These are phyloP conservation scores for Neodidymelliopsis sp. DNA, from an alignment of 2,329 filamentous ascomycete genomes.

Conservation along the genomic window DNA sequence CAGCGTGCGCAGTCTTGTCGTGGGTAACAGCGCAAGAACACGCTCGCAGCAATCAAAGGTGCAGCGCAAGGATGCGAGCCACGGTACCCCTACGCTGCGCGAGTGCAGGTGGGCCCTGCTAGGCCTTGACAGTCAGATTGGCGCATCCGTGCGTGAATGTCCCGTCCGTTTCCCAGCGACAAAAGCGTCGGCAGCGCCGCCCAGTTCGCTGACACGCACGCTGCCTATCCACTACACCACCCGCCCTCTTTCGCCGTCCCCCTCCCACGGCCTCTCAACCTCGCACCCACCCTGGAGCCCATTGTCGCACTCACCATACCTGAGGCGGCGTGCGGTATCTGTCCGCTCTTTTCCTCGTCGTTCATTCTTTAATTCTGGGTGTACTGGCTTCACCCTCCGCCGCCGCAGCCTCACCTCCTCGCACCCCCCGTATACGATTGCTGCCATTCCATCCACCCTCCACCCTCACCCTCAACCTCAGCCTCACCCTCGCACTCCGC, in stretches of 20 bases:
- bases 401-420: constrained; percentile 17
- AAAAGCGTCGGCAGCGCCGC: constrained; percentile 30
- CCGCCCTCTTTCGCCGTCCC: constrained; percentile 28
- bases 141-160: constrained; percentile 10
- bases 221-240: constrained; percentile 31
- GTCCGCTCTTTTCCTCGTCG: constrained; percentile 46
- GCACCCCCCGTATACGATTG: constrained; percentile 15
- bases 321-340: constrained; percentile 44
- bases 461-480: constrained; percentile 11
- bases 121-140: constrained; percentile 18
- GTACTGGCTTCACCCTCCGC: constrained; percentile 46
- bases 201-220: constrained; percentile 30
- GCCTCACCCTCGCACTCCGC: not conserved
- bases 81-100: constrained; percentile 14
- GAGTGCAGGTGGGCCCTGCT: constrained; percentile 11
- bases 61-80: constrained; percentile 14
- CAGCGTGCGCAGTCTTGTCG: constrained; percentile 3
- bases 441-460: constrained; percentile 7
- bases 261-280: constrained; percentile 19
- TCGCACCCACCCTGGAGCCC: constrained; percentile 37
- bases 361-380: constrained; percentile 50
- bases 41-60: constrained; percentile 3
- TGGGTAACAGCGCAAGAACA: constrained; percentile 9
- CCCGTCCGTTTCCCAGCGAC: constrained; percentile 18
- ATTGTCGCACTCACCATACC: constrained; percentile 42